Evolutionary conservation across 1,284 basidiomycete genomes (phyloP).

Genomic region (Rhodotorula sp.): DNA sequence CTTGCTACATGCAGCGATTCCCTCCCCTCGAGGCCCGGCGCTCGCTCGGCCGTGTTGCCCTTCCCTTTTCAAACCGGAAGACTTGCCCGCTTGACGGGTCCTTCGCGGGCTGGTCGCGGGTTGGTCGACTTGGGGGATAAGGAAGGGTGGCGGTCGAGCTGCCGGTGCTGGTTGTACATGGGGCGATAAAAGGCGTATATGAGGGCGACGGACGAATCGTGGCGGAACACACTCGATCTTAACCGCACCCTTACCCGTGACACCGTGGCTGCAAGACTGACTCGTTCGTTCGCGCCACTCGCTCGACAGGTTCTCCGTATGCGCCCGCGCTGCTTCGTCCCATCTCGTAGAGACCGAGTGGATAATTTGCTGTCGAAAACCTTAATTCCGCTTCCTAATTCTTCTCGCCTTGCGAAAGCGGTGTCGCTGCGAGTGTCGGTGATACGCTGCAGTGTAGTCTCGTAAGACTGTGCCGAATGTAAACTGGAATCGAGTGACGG

Average conservation of each 20-base stretch:
- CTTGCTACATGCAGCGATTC: background rate
- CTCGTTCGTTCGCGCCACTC: background rate
- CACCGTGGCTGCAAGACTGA: background rate
- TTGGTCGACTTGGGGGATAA: background rate
- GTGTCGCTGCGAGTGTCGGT: too few species aligned
- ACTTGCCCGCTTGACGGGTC: too few species aligned
- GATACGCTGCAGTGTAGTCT: too few species aligned
- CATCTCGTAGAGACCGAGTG: background rate
- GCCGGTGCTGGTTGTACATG: conserved; percentile 17
- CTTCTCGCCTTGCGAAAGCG: too few species aligned
- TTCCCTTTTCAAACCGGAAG: background rate
- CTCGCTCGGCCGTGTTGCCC: background rate
- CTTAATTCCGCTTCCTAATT: too few species aligned
- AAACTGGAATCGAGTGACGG: too few species aligned
- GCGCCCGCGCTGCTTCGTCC: too few species aligned
- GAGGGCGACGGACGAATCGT: conserved; percentile 4
- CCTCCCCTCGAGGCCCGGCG: conserved; percentile 2
- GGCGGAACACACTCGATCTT: background rate
- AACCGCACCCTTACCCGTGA: background rate
- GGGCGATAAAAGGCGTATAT: conserved; percentile 25
- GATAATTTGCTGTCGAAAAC: too few species aligned
- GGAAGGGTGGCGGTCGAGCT: background rate
- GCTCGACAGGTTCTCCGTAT: background rate
- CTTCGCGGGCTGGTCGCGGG: background rate
- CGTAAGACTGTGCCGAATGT: too few species aligned